phyloP scores from a whole-genome alignment of 2,329 filamentous ascomycete genomes.

The Lecanicillium sp. region DNA sequence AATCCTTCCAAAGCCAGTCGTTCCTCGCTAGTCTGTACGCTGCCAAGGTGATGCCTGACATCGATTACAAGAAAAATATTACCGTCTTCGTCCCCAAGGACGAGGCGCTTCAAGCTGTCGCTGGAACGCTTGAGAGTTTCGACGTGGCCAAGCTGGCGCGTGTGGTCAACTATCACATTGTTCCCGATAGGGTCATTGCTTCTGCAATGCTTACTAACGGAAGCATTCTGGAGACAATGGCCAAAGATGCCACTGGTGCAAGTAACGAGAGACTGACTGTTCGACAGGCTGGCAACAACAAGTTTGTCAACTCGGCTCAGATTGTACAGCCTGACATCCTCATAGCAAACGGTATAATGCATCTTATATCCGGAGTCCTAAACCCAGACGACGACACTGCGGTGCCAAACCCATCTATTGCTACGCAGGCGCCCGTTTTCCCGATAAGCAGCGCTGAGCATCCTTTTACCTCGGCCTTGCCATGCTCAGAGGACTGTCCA shows the following conservation, averaged over 20 bases:
- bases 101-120: slow-evolving; percentile 50
- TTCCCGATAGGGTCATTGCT: slow-evolving; percentile 47
- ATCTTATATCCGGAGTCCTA: slow-evolving; percentile 47
- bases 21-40: slow-evolving; percentile 29
- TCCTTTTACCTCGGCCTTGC: slow-evolving; percentile 34
- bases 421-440: slow-evolving; percentile 44
- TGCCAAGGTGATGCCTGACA: slow-evolving; percentile 24
- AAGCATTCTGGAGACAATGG: slow-evolving; percentile 25
- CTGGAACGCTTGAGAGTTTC: slow-evolving; percentile 40
- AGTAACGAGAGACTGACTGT: slow-evolving; percentile 28
- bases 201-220: slow-evolving; percentile 31
- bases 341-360: slow-evolving; percentile 49
- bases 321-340: slow-evolving; percentile 46
- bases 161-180: slow-evolving; percentile 58
- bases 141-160: slow-evolving; percentile 36
- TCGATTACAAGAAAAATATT: slow-evolving; percentile 35
- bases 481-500: slow-evolving; percentile 32
- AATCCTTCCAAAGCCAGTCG: slow-evolving; percentile 35
- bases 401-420: slow-evolving; percentile 27
- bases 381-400: slow-evolving; percentile 31
- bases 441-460: slow-evolving; percentile 36
- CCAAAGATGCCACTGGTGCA: slow-evolving; percentile 30
- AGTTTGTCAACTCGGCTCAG: slow-evolving; percentile 45
- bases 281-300: slow-evolving; percentile 33
- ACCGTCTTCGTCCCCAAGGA: slow-evolving; percentile 61